These are phyloP conservation scores for Kodamaea kakaduensis DNA, from an alignment of 805 yeast genomes.

Conservation along the genomic window DNA sequence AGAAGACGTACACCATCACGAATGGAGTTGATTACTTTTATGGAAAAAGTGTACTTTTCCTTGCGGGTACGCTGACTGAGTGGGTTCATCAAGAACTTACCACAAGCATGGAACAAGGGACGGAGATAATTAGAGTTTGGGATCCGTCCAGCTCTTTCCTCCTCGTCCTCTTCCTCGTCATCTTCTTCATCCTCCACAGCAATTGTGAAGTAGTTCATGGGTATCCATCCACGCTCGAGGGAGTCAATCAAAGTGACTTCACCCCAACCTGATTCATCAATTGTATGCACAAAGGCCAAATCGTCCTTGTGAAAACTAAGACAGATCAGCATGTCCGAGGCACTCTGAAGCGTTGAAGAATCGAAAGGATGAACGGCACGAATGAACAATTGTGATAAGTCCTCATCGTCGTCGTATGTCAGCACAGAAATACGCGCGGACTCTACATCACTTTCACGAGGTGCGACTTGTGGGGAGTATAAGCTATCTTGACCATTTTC, in stretches of 20 bases:
- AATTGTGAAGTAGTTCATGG: conserved; percentile 69
- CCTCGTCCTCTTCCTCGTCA: conserved; percentile 17
- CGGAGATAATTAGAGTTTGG: conserved; percentile 48
- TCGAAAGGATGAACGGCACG: conserved; percentile 59
- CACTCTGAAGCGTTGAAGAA: conserved; percentile 53
- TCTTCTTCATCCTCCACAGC: conserved; percentile 31
- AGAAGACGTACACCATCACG: conserved; percentile 69
- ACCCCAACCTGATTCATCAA: conserved; percentile 85
- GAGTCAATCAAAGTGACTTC: conserved; percentile 69
- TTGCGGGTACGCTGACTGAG: conserved; percentile 42
- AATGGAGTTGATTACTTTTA: conserved; percentile 56
- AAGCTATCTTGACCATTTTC: background rate
- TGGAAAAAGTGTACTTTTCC: conserved; percentile 50
- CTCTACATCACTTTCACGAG: conserved; percentile 3
- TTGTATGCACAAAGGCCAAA: conserved; percentile 70
- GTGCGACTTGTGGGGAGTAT: conserved; percentile 3
- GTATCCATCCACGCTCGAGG: conserved; percentile 76
- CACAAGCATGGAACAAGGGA: conserved; percentile 57
- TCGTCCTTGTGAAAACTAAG: conserved; percentile 67
- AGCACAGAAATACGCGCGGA: conserved; percentile 6
- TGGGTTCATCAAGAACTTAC: conserved; percentile 63
- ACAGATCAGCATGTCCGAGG: conserved; percentile 68
- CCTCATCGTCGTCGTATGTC: conserved; percentile 29
- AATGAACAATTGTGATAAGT: conserved; percentile 51
- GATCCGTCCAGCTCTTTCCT: conserved; percentile 27